These are phyloP conservation scores for Solanum acaule DNA, from an alignment of 257 asterid species.

Conservation along the genomic window DNA sequence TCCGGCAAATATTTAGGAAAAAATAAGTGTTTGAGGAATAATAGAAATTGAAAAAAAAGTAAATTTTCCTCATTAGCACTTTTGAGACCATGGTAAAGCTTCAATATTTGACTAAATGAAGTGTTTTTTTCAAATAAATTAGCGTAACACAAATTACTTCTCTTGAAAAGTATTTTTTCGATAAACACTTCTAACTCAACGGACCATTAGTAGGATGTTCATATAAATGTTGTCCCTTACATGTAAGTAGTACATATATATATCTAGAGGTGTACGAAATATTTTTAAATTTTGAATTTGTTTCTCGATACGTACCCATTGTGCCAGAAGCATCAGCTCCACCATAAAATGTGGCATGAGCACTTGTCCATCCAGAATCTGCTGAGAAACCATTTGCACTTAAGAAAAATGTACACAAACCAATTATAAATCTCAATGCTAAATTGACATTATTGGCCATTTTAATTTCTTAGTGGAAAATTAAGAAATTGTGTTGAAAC, in stretches of 20 bases:
- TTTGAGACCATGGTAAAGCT: background rate
- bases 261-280: background rate
- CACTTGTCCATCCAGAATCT: conserved; percentile 2
- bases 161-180: background rate
- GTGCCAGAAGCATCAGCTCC: conserved; percentile 9
- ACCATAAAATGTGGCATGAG: conserved; percentile 7
- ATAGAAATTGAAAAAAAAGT: too few relatives aligned
- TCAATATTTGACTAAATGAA: background rate
- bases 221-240: background rate
- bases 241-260: too few relatives aligned
- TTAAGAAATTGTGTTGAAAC: background rate
- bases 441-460: background rate
- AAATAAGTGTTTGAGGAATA: background rate
- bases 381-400: background rate
- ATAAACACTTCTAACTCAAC: background rate
- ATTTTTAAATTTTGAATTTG: background rate
- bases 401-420: background rate
- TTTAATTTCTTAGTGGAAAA: background rate
- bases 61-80: too few relatives aligned
- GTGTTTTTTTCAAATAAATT: background rate
- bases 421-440: background rate
- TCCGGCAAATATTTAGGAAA: background rate
- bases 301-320: background rate
- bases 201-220: background rate
- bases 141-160: background rate